A percentile compares a stretch with the other conserved stretches of the same genome.
Evolutionary conservation across 2,329 filamentous ascomycete species (phyloP).

Genomic region (Lasiodiplodia sp.): DNA sequence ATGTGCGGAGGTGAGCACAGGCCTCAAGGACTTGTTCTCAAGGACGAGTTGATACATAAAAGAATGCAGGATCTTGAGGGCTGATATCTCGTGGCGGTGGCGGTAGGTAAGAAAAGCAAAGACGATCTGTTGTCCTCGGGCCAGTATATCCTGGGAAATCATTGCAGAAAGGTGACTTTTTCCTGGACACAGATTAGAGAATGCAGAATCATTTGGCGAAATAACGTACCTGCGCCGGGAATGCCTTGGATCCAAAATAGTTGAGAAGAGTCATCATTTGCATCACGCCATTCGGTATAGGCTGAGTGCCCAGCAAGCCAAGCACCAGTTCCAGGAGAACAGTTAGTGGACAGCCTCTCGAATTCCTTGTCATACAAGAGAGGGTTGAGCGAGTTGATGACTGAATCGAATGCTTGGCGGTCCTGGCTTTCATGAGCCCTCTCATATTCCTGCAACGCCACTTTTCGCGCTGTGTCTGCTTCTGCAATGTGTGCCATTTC

Average conservation of each 20-base stretch:
- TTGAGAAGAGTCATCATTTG: background rate
- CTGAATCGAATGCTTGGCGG: slow-evolving; percentile 28
- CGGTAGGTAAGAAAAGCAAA: slow-evolving; percentile 35
- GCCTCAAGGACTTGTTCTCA: slow-evolving; percentile 35
- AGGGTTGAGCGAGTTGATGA: slow-evolving; percentile 27
- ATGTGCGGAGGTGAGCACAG: slow-evolving; percentile 31
- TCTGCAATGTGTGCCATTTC: slow-evolving; percentile 33
- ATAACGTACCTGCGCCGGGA: slow-evolving; percentile 36
- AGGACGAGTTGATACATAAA: slow-evolving; percentile 38
- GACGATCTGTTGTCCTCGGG: background rate
- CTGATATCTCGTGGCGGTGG: slow-evolving; percentile 28
- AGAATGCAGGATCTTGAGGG: slow-evolving; percentile 36
- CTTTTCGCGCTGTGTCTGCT: slow-evolving; percentile 30
- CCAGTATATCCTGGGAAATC: background rate
- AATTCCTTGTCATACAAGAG: slow-evolving; percentile 33
- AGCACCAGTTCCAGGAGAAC: slow-evolving; percentile 22
- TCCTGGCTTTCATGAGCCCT: slow-evolving; percentile 23
- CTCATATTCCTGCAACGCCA: slow-evolving; percentile 31
- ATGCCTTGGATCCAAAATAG: slow-evolving; percentile 37
- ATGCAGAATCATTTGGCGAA: background rate
- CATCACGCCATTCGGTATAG: slow-evolving; percentile 14
- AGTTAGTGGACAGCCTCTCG: slow-evolving; percentile 4
- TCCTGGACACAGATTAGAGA: slow-evolving; percentile 24
- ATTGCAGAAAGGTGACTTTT: slow-evolving; percentile 4
- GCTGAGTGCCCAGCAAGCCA: slow-evolving; percentile 32